Evolutionary conservation across 306 rosid genomes (phyloP).

Genomic region (Vachellia collinsii): DNA sequence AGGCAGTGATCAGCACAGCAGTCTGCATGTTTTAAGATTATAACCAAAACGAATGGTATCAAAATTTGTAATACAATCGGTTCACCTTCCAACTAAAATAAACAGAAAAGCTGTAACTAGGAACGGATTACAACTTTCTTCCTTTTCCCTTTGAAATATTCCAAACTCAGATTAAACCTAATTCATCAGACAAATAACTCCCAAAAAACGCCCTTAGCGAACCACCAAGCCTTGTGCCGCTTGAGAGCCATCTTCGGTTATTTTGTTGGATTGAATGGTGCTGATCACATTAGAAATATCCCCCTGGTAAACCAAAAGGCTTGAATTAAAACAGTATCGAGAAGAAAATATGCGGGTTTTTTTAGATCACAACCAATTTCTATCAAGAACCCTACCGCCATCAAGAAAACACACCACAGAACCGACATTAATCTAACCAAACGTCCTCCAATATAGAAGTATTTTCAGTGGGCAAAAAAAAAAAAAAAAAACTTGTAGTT

Average conservation of each 20-base stretch:
- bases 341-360: neutral
- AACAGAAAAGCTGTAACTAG: constrained; percentile 18
- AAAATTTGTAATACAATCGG: constrained; percentile 31
- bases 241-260: constrained; percentile 72
- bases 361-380: neutral
- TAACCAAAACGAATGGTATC: constrained; percentile 24
- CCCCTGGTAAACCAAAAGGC: constrained; percentile 49
- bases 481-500: neutral
- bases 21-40: neutral
- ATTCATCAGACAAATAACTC: constrained; percentile 30
- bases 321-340: neutral
- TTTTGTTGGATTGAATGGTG: constrained; percentile 78
- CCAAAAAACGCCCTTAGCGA: constrained; percentile 50
- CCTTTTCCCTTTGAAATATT: neutral
- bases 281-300: constrained; percentile 72
- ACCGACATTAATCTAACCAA: neutral
- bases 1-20: neutral
- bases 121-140: constrained; percentile 11
- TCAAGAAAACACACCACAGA: neutral
- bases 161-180: constrained; percentile 25
- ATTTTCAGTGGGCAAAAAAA: too few relatives aligned
- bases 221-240: constrained; percentile 69
- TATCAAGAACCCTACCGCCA: neutral
- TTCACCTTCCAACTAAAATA: constrained; percentile 27
- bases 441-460: neutral